Percentiles rank a stretch among this genome's conserved stretches.
These are phyloP conservation scores for Fusarium cyanostomum DNA, from an alignment of 2,329 filamentous ascomycete species.

Conservation along the genomic window DNA sequence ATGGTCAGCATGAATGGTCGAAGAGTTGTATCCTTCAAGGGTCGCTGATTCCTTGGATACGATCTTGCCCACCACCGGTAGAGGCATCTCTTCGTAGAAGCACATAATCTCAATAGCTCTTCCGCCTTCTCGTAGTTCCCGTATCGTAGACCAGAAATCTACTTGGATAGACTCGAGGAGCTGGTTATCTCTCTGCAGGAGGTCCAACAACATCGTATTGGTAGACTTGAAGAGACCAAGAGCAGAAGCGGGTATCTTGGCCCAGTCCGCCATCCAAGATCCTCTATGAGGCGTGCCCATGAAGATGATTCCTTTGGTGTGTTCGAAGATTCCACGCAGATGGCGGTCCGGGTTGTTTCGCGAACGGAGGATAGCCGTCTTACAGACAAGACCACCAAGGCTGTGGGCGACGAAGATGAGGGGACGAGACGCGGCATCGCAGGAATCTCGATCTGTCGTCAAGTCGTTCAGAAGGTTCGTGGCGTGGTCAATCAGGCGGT, in stretches of 20 bases:
- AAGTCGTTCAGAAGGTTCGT: slow-evolving; percentile 45
- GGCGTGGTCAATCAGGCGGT: slow-evolving; percentile 45
- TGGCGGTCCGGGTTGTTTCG: slow-evolving; percentile 44
- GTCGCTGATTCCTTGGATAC: slow-evolving; percentile 46
- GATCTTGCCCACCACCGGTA: slow-evolving; percentile 36
- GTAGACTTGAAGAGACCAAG: slow-evolving; percentile 46
- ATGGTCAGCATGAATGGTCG: slow-evolving; percentile 47
- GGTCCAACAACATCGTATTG: slow-evolving; percentile 44
- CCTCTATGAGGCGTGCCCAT: slow-evolving; percentile 52
- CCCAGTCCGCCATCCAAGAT: slow-evolving; percentile 48
- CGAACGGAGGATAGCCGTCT: slow-evolving; percentile 49
- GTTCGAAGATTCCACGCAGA: slow-evolving; percentile 43
- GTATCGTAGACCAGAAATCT: slow-evolving; percentile 44
- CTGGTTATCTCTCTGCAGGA: slow-evolving; percentile 42
- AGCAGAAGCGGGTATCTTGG: slow-evolving; percentile 39
- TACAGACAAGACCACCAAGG: slow-evolving; percentile 52
- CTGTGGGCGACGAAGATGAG: slow-evolving; percentile 52
- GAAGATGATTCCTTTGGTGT: slow-evolving; percentile 46
- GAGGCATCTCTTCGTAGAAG: slow-evolving; percentile 50
- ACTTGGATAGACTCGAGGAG: slow-evolving; percentile 39
- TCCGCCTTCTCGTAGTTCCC: slow-evolving; percentile 20
- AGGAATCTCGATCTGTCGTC: slow-evolving; percentile 31
- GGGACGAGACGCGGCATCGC: slow-evolving; percentile 28
- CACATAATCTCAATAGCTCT: slow-evolving; percentile 42
- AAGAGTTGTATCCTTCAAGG: slow-evolving; percentile 41